Conservation (phyloP, 768 basidiomycete species). For the Tylopilus felleus region DNA sequence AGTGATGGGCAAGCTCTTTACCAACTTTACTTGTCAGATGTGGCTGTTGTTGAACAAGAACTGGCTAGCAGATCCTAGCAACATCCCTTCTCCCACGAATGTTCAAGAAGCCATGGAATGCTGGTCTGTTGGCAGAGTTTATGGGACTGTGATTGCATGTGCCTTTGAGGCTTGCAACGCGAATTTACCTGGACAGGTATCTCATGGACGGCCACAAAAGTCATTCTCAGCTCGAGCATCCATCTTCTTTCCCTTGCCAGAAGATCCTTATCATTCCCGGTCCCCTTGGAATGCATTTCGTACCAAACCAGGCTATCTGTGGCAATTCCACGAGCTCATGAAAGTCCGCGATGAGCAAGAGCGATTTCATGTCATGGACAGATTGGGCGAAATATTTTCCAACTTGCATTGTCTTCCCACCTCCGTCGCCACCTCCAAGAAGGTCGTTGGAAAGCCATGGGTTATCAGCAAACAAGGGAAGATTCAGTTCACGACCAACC, state of each 20-base stretch:
- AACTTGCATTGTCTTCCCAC: neutral
- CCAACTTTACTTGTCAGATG: conserved; percentile 8
- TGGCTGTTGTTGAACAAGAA: conserved; percentile 1
- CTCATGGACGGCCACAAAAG: neutral
- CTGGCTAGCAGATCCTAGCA: neutral
- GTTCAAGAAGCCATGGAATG: conserved; percentile 5
- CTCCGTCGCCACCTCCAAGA: neutral
- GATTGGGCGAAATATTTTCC: conserved; percentile 1
- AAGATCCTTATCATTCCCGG: neutral
- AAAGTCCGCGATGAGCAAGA: neutral
- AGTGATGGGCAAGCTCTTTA: neutral
- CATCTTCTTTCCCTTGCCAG: neutral
- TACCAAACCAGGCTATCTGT: neutral
- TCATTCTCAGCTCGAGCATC: neutral
- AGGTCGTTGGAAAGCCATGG: neutral
- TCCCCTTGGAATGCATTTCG: neutral
- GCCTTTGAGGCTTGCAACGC: conserved; percentile 9
- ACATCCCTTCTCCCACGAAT: neutral
- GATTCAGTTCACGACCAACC: neutral
- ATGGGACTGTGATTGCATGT: neutral
- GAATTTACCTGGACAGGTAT: neutral
- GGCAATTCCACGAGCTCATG: conserved; percentile 7
- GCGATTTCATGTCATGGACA: neutral
- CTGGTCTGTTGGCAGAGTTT: neutral
- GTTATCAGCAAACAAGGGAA: neutral